Conservation (phyloP, 176 grass and related monocot species). For the Aechmea fasciata region DNA sequence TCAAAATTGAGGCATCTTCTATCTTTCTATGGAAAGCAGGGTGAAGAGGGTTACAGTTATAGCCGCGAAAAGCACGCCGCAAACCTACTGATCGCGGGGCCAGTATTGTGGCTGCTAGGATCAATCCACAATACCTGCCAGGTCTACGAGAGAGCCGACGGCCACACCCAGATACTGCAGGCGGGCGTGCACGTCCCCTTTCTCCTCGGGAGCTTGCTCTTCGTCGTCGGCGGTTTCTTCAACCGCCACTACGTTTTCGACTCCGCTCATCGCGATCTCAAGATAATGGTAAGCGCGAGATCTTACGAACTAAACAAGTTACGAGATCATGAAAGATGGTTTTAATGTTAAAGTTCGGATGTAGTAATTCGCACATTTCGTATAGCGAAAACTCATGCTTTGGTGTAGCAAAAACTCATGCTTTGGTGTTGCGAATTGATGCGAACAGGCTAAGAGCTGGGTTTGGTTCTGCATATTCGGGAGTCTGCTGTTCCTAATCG, state of each 20-base stretch:
- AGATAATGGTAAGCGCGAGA: slow-evolving; percentile 7
- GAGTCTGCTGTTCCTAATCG: slow-evolving; percentile 51
- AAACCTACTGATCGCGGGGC: slow-evolving; percentile 41
- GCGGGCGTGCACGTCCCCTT: slow-evolving; percentile 54
- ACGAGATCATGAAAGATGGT: too few relatives aligned
- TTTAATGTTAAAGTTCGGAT: too few relatives aligned
- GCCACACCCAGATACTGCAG: slow-evolving; percentile 70
- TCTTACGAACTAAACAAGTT: not conserved
- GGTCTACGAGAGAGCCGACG: slow-evolving; percentile 72
- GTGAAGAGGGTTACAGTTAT: slow-evolving; percentile 5
- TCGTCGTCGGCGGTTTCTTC: slow-evolving; percentile 44
- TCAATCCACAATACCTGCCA: slow-evolving; percentile 62
- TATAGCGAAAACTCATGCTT: not conserved
- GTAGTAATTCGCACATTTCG: too few relatives aligned
- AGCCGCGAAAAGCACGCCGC: slow-evolving; percentile 22
- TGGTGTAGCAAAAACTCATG: not conserved
- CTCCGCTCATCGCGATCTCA: not conserved
- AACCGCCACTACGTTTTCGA: slow-evolving; percentile 14
- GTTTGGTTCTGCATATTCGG: slow-evolving; percentile 42
- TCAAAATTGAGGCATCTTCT: not conserved
- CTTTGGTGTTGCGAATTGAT: not conserved
- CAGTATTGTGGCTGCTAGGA: slow-evolving; percentile 53
- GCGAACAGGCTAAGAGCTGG: slow-evolving; percentile 33
- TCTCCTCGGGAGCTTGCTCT: slow-evolving; percentile 66
- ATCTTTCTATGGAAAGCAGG: slow-evolving; percentile 8